Conservation (phyloP, 768 basidiomycete species). For the Collybiopsis confluens region DNA sequence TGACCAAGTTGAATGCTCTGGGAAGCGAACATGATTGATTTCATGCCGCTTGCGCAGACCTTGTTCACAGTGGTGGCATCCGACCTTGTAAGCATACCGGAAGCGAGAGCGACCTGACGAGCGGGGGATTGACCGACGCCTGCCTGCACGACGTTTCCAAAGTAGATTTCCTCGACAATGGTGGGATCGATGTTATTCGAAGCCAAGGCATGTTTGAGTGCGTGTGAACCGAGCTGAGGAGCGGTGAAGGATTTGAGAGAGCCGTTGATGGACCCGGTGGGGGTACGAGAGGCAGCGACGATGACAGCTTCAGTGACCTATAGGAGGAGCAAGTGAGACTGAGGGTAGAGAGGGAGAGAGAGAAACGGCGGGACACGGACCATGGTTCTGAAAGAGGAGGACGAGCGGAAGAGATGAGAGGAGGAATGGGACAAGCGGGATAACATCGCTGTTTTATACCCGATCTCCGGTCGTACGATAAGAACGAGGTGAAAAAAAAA, state of each 20-base stretch:
- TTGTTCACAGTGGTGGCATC: constrained; percentile 99
- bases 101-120: constrained; percentile 87
- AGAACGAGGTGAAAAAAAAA: neutral
- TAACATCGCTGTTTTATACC: constrained; percentile 39
- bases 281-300: constrained; percentile 90
- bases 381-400: constrained; percentile 44
- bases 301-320: constrained; percentile 82
- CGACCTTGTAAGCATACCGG: constrained; percentile 80
- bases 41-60: constrained; percentile 97
- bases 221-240: constrained; percentile 83
- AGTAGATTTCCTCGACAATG: constrained; percentile 90
- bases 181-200: constrained; percentile 77
- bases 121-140: constrained; percentile 98
- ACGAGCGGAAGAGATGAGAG: constrained; percentile 32
- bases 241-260: constrained; percentile 84
- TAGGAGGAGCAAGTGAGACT: neutral
- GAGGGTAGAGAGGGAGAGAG: neutral
- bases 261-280: constrained; percentile 91
- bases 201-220: constrained; percentile 86
- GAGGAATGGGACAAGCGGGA: constrained; percentile 33
- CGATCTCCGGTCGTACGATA: constrained; percentile 33
- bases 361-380: constrained; percentile 26
- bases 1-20: constrained; percentile 89
- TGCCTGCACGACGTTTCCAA: constrained; percentile 97
- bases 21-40: constrained; percentile 89